Evolutionary conservation across 2,329 filamentous ascomycete species (phyloP), one percentile per base, ranked within the genome.

Genomic region (Pyrenophora tritici-repentis): DNA sequence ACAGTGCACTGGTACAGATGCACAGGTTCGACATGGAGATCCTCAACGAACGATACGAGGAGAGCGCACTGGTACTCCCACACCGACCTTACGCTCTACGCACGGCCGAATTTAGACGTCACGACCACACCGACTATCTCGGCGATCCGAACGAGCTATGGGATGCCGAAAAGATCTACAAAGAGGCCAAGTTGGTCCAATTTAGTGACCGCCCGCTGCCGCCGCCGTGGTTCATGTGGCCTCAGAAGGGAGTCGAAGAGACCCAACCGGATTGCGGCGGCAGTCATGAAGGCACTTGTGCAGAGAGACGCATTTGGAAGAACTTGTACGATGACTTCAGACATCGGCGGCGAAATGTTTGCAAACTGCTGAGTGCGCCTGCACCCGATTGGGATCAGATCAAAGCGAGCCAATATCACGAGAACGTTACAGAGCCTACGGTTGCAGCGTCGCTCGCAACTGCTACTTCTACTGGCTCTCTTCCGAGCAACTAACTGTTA

Each of bases 201-300:
- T 90, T 89, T 67, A 86, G 83, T 10, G 87, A 90, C 63, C 88
- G 83, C 83, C 87, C 87, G 1, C 61, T 88, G 5, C 85, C 86
- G 0, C 90, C 90, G 58, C 83, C 83, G 2, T 85, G 83, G 82
- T 70, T 83, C 42, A 74, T 78, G 73, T 78, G 74, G 73, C 71
- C 75, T 10, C 44, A 65, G 12, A 69, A 75, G 22, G 70, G 73
- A 14, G 56, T 78, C 2, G 65, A 67, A 40, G 74, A 78, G 49
- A 72, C 78, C 56, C 75, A 78, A 66, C 78, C 78, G 1, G 72
- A 76, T 49, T 80, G 78, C 47, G 71, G 65, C 2, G 70, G 68
- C 6, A 50, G 48, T 12, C 56, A 59, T 8, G 59, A 70, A 35
- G 66, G 61, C 10, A 66, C 50, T 5, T 75, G 73, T 53, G 53